These are phyloP conservation scores for Coemansia sp. DNA, from an alignment of 192 early-diverging fungal species.

Conservation along the genomic window DNA sequence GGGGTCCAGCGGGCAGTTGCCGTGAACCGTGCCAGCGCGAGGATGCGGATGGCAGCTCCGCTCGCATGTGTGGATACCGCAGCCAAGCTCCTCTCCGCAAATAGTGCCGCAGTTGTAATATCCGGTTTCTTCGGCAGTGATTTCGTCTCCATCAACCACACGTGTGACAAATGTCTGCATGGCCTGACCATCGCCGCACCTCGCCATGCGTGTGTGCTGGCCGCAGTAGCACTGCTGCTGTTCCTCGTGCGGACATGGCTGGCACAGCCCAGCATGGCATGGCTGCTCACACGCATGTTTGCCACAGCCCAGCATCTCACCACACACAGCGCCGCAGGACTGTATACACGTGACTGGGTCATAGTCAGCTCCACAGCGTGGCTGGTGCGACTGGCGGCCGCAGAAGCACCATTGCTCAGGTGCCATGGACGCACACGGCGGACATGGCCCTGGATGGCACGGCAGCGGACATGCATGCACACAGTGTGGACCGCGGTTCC, in stretches of 20 bases:
- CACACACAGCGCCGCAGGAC: conserved; percentile 73
- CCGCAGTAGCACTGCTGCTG: conserved; percentile 73
- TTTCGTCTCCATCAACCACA: neutral
- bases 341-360: conserved; percentile 60
- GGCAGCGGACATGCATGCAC: conserved; percentile 76
- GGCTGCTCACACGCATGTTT: conserved; percentile 63
- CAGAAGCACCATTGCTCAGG: conserved; percentile 81
- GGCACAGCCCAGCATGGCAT: conserved; percentile 73
- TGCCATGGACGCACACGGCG: conserved; percentile 81
- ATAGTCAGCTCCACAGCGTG: conserved; percentile 71
- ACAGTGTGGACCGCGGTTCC: conserved; percentile 58
- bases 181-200: conserved; percentile 61
- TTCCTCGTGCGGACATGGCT: conserved; percentile 58
- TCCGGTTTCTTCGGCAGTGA: conserved; percentile 12
- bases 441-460: conserved; percentile 95
- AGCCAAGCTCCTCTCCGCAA: conserved; percentile 40
- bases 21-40: conserved; percentile 12
- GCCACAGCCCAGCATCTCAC: conserved; percentile 68
- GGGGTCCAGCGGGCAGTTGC: conserved; percentile 37
- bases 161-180: conserved; percentile 9
- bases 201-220: conserved; percentile 53
- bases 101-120: conserved; percentile 30
- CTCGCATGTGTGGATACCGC: conserved; percentile 68
- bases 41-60: conserved; percentile 56
- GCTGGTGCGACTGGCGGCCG: conserved; percentile 65